Evolutionary conservation across 805 yeast genomes (phyloP), one percentile per base, ranked within the genome.

Genomic region (Wickerhamomyces alni): DNA sequence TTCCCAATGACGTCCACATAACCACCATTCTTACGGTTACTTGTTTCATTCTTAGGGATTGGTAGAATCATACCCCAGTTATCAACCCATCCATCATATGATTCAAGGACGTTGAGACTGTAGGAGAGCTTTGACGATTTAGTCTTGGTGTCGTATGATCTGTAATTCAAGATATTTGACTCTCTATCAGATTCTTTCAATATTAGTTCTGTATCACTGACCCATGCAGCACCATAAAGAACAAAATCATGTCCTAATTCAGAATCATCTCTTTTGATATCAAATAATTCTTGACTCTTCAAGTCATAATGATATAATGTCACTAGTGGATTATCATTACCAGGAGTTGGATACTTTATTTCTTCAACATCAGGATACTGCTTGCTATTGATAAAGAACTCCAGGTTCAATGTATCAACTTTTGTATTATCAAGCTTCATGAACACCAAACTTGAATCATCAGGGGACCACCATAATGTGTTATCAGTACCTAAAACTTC

Each of bases 301-400:
- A 74, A 19, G 38, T 67, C 61, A 46, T 67, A 78, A 10, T 70
- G 56, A 32, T 66, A 58, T 8, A 83, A 55, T 5, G 71, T 60
- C 3, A 80, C 64, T 7, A 54, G 52, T 1, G 95, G 91, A 50
- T 81, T 80, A 1, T 62, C 47, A 24, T 69, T 68, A 0, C 93
- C 93, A 2, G 91, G 84, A 52, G 80, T 82, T 2, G 95, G 89
- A 55, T 85, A 85, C 46, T 74, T 77, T 37, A 82, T 57, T 10
- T 59, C 46, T 18, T 67, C 60, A 9, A 61, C 47, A 4, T 52
- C 50, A 1, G 86, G 85, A 51, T 80, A 81, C 36, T 62, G 49
- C 3, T 54, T 48, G 5, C 55, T 50, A 29, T 65, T 66, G 2
- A 73, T 69, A 50, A 69, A 84, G 40, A 63, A 69, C 37, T 79